phyloP scores from a whole-genome alignment of 2,329 filamentous ascomycete species.

The Whalleya microplaca region DNA sequence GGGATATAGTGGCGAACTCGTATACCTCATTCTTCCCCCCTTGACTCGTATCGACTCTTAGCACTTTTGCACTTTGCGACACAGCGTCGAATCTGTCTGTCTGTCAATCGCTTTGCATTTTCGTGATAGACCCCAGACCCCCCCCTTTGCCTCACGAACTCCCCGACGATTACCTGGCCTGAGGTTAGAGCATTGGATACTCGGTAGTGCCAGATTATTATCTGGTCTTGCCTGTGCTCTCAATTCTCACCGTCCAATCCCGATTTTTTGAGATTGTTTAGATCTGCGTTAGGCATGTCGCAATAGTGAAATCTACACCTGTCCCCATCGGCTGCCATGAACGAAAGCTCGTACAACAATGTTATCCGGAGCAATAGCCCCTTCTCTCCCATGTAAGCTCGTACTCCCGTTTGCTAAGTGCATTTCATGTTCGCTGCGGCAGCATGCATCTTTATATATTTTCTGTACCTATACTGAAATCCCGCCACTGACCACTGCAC shows the following conservation, averaged over 20 bases:
- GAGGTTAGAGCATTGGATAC: neutral
- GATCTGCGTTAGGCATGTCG: conserved; percentile 20
- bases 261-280: neutral
- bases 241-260: neutral
- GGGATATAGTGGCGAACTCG: neutral
- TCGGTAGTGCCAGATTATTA: neutral
- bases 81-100: too few relatives aligned
- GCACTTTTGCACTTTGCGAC: neutral
- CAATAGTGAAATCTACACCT: conserved; percentile 17
- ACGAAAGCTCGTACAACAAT: conserved; percentile 33
- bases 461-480: too few relatives aligned
- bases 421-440: neutral
- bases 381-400: conserved; percentile 31
- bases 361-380: conserved; percentile 28
- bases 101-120: neutral
- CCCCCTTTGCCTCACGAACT: neutral
- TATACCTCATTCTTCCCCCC: neutral
- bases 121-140: neutral
- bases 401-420: neutral
- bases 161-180: too few relatives aligned
- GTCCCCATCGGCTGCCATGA: conserved; percentile 25
- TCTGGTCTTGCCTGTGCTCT: neutral
- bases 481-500: conserved; percentile 16
- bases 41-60: neutral
- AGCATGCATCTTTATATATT: neutral